These are phyloP conservation scores for Fusarium bulbicola DNA, from an alignment of 2,329 filamentous ascomycete species.

Conservation along the genomic window DNA sequence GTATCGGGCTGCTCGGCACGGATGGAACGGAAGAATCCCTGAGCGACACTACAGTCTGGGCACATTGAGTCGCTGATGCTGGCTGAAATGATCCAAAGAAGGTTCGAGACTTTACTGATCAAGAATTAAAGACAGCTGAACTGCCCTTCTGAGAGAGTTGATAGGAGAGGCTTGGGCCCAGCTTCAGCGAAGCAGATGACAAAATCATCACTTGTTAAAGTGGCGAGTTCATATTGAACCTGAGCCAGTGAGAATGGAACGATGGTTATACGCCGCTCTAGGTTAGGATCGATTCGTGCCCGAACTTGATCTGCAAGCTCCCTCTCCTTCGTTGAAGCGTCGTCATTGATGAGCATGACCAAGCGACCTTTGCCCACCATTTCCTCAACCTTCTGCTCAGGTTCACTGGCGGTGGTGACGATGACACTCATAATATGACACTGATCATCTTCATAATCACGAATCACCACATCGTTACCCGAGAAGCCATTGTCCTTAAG, in stretches of 20 bases:
- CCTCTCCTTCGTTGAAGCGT: neutral
- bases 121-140: neutral
- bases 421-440: neutral
- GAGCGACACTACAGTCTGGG: neutral
- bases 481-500: neutral
- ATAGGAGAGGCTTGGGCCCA: neutral
- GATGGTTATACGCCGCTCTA: fast-evolving
- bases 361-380: fast-evolving
- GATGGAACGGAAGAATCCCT: neutral
- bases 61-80: fast-evolving
- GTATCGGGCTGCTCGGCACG: neutral
- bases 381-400: fast-evolving
- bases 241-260: fast-evolving
- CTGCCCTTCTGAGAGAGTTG: neutral
- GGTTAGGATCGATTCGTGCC: fast-evolving
- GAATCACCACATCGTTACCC: neutral
- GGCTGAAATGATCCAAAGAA: neutral
- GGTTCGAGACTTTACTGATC: neutral
- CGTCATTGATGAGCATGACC: neutral
- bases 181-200: neutral
- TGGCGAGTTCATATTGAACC: fast-evolving
- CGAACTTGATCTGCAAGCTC: neutral
- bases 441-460: neutral
- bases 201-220: too few relatives aligned
- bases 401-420: neutral